Base-by-base conservation (phyloP, 176 grass and related monocot species). In the Zoysia pacifica region DNA sequence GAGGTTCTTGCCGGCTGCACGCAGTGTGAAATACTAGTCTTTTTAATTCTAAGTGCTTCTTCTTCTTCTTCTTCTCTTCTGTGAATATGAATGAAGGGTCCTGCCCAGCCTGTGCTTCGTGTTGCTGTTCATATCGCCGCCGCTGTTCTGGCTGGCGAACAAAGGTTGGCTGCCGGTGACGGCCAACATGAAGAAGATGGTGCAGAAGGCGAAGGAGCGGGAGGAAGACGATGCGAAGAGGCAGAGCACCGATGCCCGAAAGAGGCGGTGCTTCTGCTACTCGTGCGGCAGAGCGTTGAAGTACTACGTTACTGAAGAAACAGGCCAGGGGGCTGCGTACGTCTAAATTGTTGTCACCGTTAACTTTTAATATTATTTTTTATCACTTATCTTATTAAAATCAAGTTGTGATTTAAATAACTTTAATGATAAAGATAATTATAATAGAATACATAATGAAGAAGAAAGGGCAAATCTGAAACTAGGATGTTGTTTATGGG, bases 31-130 rank as follows among this genome's bases (percentile, higher is more conserved):
- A n/a, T n/a, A n/a, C n/a, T n/a, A n/a, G n/a, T n/a, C n/a, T n/a
- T n/a, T n/a, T n/a, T n/a, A n/a, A n/a, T n/a, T n/a, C n/a, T n/a
- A 50, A 6, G 10, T 50, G 43, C 47, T n/a, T 7, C 11, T 50
- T 11, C 1, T 11, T 11, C 48, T 50, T 50, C 48, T 8, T 8
- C 6, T 8, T n/a, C n/a, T n/a, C 7, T 7, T 48, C 2, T 11
- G 10, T 11, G 1, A 11, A 9, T n/a, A n/a, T n/a, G n/a, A 9
- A 2, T 10, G 2, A 19, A 70, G 67, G n/a, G n/a, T 70, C 4
- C 67, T 70, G n/a, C 67, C 67, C 45, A 70, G 5, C n/a, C 67
- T 70, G 9, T 70, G 44, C 19, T 70, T 70, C 67, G 48, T 70
- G 4, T 2, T 70, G 45, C 67, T 70, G 18, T 70, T 35, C 67